Base-by-base conservation (phyloP, 2,329 filamentous ascomycete genomes). In the Cladosporium colombiae region DNA sequence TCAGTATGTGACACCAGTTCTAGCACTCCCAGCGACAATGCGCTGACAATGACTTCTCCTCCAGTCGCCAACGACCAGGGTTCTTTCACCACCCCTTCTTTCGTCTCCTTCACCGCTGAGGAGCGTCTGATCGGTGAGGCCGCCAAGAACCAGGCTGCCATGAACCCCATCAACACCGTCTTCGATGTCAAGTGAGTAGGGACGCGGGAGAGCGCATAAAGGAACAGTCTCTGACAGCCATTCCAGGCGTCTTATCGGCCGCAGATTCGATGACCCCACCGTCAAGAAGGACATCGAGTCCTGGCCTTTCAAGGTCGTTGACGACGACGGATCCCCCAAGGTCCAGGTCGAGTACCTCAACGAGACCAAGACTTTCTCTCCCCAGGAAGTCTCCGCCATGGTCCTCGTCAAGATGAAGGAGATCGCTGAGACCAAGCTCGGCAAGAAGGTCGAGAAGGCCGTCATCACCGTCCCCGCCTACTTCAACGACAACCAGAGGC, bases 401-500 rank as follows among this genome's bases (percentile, higher is more conserved):
- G 92, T 99, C 74, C 88, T 99, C 74, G 89, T 88, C 84, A 99
- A 99, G 94, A 97, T 98, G 94, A 96, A 97, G 88, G 95, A 99
- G 84, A 93, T 97, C 80, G 95, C 95, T 77, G 95, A 99, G 87
- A 87, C 86, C 82, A 98, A 99, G 88, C 89, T 99, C 76, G 95
- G 93, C 82, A 97, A 96, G 90, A 96, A 95, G 86, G 93, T 98
- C 77, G 89, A 95, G 84, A 98, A 98, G 89, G 95, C 95, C 71
- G 95, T 99, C 81, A 93, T 99, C 82, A 99, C 95, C 69, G 95
- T 98, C 67, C 95, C 95, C 66, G 95, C 95, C 79, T 99, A 99
- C 88, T 99, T 99, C 92, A 98, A 98, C 88, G 95, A 99, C 89
- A 97, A 96, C 87, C 95, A 99, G 87, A 91, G 95, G 84, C 95